A percentile compares a stretch with the other conserved stretches of the same genome.
Conservation (phyloP, 176 grass and related monocot species). For the Carex cristatella region DNA sequence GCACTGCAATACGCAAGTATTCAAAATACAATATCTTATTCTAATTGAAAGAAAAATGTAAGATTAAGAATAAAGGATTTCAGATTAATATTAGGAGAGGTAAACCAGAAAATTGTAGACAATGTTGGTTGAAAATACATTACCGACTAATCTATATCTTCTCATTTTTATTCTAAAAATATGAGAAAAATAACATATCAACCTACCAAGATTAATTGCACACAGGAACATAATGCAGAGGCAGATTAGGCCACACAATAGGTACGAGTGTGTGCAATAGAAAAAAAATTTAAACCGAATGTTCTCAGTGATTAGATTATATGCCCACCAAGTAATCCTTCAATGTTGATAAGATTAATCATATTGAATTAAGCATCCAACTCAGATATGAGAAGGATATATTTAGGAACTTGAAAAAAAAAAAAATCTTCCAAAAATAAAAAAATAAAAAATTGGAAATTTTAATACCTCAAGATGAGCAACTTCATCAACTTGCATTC, state of each 20-base stretch:
- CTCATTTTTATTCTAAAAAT: neutral
- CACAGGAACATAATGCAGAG: neutral
- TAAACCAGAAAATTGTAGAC: neutral
- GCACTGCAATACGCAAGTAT: constrained; percentile 39
- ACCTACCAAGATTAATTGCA: neutral
- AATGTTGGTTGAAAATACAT: neutral
- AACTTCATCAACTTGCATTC: constrained; percentile 80
- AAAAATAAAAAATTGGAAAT: neutral
- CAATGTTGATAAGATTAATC: neutral
- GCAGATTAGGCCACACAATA: neutral
- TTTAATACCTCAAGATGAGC: constrained; percentile 58
- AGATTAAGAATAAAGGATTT: neutral
- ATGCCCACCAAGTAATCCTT: neutral
- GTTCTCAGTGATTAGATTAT: neutral
- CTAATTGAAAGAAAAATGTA: neutral
- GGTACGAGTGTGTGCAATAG: neutral
- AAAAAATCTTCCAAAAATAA: neutral
- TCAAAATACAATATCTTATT: neutral
- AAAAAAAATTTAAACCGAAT: neutral
- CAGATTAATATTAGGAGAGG: neutral
- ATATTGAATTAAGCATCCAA: neutral
- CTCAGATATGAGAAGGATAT: neutral
- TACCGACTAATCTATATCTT: neutral
- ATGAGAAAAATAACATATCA: neutral
- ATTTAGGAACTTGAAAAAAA: neutral